Percentiles rank a stretch among this genome's conserved stretches.
These are phyloP conservation scores for Gillenia trifoliata DNA, from an alignment of 306 rosid species.

Conservation along the genomic window DNA sequence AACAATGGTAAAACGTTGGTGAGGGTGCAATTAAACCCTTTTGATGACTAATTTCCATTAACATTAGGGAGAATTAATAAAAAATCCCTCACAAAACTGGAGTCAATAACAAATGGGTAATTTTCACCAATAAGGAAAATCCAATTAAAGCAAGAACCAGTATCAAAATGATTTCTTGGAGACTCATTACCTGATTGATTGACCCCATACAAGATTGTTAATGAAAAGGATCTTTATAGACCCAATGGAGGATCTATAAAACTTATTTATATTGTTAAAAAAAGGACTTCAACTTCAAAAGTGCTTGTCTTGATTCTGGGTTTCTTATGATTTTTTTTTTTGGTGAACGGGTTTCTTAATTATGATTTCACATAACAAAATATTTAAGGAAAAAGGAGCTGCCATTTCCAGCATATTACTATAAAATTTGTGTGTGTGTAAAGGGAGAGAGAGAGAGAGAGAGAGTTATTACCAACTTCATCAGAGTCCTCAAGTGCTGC, in stretches of 20 bases:
- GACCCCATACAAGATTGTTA: neutral
- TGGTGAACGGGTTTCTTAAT: no score
- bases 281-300: neutral
- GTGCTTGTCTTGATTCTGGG: neutral
- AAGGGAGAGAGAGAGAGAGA: neutral
- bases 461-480: slow-evolving; percentile 42
- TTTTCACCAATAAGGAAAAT: neutral
- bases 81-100: no score
- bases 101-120: neutral
- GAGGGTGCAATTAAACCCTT: neutral
- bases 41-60: neutral
- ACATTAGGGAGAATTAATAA: no score
- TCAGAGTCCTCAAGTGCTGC: slow-evolving; percentile 28
- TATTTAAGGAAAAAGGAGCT: neutral
- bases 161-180: neutral
- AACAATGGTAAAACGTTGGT: neutral
- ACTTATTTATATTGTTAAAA: neutral
- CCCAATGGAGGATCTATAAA: neutral
- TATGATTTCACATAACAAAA: neutral
- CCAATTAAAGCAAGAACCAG: neutral
- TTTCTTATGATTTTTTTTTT: no score
- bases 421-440: no score
- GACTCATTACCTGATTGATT: neutral
- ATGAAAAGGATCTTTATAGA: neutral
- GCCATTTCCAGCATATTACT: neutral